Conservation (phyloP, 2,329 filamentous ascomycete species). For the Byssochlamys sp. region DNA sequence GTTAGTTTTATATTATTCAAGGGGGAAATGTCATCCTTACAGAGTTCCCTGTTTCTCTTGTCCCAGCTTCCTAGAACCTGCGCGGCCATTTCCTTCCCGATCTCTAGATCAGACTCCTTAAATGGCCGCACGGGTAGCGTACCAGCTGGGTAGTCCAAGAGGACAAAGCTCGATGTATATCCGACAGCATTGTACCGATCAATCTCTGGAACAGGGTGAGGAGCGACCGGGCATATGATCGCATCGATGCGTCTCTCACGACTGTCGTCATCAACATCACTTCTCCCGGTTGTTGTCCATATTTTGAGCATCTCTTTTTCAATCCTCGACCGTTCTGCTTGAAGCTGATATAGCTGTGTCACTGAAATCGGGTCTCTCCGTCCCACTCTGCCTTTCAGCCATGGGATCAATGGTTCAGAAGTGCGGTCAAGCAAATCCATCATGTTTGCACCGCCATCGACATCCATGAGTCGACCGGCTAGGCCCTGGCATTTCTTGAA, state of each 20-base stretch:
- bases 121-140: conserved; percentile 47
- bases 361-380: conserved; percentile 41
- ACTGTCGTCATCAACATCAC: conserved; percentile 22
- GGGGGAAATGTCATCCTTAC: conserved; percentile 27
- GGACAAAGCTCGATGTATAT: conserved; percentile 53
- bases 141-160: conserved; percentile 55
- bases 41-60: conserved; percentile 49
- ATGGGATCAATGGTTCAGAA: conserved; percentile 50
- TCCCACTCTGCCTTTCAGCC: conserved; percentile 45
- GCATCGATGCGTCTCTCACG: conserved; percentile 43
- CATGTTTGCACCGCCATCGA: conserved; percentile 49
- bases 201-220: conserved; percentile 53
- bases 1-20: not conserved
- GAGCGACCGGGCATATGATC: conserved; percentile 54
- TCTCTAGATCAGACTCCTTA: conserved; percentile 39
- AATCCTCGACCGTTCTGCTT: conserved; percentile 43
- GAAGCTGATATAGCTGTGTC: conserved; percentile 42
- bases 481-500: conserved; percentile 49
- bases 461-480: conserved; percentile 49
- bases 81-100: conserved; percentile 36
- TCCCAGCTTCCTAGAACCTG: conserved; percentile 48
- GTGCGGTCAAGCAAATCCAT: conserved; percentile 48
- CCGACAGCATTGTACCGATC: conserved; percentile 55
- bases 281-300: conserved; percentile 36
- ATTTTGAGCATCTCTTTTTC: conserved; percentile 49